Evolutionary conservation across 768 basidiomycete species (phyloP), one percentile per base, ranked within the genome.

Genomic region (Coprinellus micaceus): DNA sequence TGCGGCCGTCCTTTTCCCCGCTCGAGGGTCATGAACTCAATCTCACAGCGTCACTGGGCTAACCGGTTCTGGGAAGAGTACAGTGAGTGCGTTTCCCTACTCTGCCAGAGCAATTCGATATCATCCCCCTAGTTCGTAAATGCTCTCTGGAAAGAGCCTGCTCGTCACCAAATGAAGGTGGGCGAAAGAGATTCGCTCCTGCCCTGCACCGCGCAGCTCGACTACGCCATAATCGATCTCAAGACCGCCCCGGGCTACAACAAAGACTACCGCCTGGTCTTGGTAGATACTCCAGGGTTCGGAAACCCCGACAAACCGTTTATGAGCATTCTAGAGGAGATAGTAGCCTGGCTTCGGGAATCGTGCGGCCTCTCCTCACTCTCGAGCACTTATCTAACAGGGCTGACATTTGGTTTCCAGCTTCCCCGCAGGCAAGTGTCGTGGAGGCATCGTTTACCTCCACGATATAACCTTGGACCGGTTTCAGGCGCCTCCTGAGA

Each of bases 251-350:
- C 33, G 33, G 13, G 7, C 33, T 33, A 43, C 15, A 43, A 17
- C 9, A 22, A 7, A 17, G 41, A 24, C n/a, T 44, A 9, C 10
- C 11, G 43, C 11, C 11, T 66, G 10, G 58, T 66, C 7, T 36
- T 69, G 2, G 62, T 68, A 24, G 68, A 70, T 50, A 66, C 66
- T 0, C 66, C 67, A 0, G 66, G 67, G 1, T 69, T 69, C 52
- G 63, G 66, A 28, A 64, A 67, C 54, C 63, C 64, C 15, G 13
- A 46, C 21, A 39, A 39, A n/a, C 3, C 37, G 37, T 66, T 70
- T 48, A 39, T 50, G 2, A 61, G 64, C 6, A 64, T 71, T 13
- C 56, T 70, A 30, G 25, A 52, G 13, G 11, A 21, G 22, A 44
- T 33, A 33, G 33, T 33, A 33, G 13, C 7, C 33, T 33, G 13